Conservation (phyloP, 495 filamentous ascomycete species). For the Entonaema liquescens region DNA sequence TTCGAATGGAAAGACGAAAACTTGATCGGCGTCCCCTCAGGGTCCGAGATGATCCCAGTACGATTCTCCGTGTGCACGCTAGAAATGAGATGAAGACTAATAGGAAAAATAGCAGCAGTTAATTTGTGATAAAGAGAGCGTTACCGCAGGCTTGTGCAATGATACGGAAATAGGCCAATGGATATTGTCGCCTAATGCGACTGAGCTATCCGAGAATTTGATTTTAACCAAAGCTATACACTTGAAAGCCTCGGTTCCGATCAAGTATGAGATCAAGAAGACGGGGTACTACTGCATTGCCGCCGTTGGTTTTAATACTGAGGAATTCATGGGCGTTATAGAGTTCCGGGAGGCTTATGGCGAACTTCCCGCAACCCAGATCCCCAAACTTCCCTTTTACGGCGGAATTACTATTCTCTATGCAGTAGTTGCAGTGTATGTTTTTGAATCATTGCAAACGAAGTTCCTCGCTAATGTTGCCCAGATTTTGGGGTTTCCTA, state of each 20-base stretch:
- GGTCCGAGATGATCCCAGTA: slow-evolving; percentile 44
- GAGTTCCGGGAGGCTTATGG: slow-evolving; percentile 96
- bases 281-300: slow-evolving; percentile 98
- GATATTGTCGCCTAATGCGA: slow-evolving; percentile 78
- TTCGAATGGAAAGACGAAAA: slow-evolving; percentile 92
- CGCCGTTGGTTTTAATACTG: slow-evolving; percentile 70
- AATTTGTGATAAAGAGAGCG: slow-evolving; percentile 75
- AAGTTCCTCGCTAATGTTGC: slow-evolving; percentile 24
- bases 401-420: slow-evolving; percentile 94
- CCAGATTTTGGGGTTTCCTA: slow-evolving; percentile 86
- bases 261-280: slow-evolving; percentile 82
- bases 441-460: slow-evolving; percentile 16
- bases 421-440: slow-evolving; percentile 79
- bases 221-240: slow-evolving; percentile 84
- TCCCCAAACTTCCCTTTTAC: slow-evolving; percentile 97
- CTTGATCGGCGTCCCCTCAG: slow-evolving; percentile 70
- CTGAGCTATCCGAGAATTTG: slow-evolving; percentile 68
- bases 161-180: slow-evolving; percentile 81
- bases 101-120: slow-evolving; percentile 63
- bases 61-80: slow-evolving; percentile 7
- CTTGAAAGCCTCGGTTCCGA: slow-evolving; percentile 74
- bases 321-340: slow-evolving; percentile 77
- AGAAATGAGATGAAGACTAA: slow-evolving; percentile 25
- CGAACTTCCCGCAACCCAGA: slow-evolving; percentile 93
- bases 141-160: slow-evolving; percentile 75